A percentile compares a stretch with the other conserved stretches of the same genome.
Evolutionary conservation across 257 asterid species (phyloP).

Genomic region (Ligustrum vulgare): DNA sequence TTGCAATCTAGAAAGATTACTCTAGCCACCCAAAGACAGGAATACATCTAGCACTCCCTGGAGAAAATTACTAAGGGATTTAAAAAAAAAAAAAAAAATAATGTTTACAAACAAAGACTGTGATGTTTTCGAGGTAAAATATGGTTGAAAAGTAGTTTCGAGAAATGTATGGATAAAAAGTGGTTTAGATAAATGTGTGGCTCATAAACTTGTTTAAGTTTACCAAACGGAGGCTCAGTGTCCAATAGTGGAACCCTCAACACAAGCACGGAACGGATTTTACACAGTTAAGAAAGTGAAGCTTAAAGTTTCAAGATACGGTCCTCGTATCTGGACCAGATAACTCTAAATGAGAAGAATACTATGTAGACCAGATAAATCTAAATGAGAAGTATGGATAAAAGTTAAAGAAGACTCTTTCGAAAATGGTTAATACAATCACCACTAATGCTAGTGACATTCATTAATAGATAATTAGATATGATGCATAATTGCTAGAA

Average conservation of each 20-base stretch:
- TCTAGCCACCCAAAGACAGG: not conserved
- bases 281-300: not conserved
- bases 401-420: not conserved
- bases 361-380: conserved; percentile 6
- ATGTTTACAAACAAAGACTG: no score
- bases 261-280: conserved; percentile 1
- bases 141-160: no score
- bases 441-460: not conserved
- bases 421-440: not conserved
- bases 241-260: not conserved
- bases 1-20: not conserved
- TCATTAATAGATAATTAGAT: not conserved
- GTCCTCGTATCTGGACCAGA: not conserved
- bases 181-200: no score
- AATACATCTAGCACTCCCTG: not conserved
- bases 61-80: no score
- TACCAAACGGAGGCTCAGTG: no score
- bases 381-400: conserved; percentile 17
- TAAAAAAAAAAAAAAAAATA: no score
- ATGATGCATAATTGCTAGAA: not conserved
- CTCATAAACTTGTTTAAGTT: no score
- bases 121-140: no score
- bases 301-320: not conserved
- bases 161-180: no score
- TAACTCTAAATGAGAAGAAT: conserved; percentile 14